A percentile compares a stretch with the other conserved stretches of the same genome.
phyloP scores from a whole-genome alignment of 2,329 filamentous ascomycete species.

The Hysterium pulicare region DNA sequence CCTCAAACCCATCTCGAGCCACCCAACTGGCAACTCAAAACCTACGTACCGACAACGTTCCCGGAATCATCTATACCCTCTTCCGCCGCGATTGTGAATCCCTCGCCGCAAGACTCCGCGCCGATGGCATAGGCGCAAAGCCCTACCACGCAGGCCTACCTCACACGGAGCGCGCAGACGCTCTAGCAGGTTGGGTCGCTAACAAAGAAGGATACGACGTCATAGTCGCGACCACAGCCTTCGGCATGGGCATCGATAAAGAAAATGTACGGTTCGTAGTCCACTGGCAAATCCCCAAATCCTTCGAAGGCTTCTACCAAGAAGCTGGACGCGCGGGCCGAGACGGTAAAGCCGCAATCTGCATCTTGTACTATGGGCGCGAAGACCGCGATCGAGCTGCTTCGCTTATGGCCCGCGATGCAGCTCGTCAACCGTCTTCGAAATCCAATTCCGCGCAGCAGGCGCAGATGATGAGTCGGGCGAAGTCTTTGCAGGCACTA shows the following conservation, averaged over 20 bases:
- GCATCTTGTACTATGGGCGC: constrained; percentile 85
- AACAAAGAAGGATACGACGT: constrained; percentile 78
- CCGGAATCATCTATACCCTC: constrained; percentile 77
- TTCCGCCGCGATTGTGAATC: constrained; percentile 72
- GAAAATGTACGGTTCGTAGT: constrained; percentile 91
- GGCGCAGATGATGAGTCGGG: constrained; percentile 39
- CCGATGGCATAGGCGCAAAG: constrained; percentile 68
- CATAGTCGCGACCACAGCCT: constrained; percentile 92
- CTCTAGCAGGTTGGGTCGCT: constrained; percentile 67
- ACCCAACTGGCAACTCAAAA: constrained; percentile 54
- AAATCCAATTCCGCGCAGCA: constrained; percentile 29
- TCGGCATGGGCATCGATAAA: constrained; percentile 98
- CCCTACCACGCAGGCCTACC: constrained; percentile 69
- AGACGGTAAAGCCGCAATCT: constrained; percentile 81
- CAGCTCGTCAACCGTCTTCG: constrained; percentile 50
- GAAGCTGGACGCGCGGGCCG: constrained; percentile 89
- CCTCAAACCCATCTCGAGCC: constrained; percentile 53
- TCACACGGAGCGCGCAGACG: constrained; percentile 65
- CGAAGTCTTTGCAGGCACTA: constrained; percentile 53
- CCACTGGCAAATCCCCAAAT: constrained; percentile 91
- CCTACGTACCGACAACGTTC: constrained; percentile 59
- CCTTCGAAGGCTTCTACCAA: constrained; percentile 94
- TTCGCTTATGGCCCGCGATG: constrained; percentile 47
- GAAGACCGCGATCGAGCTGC: constrained; percentile 78
- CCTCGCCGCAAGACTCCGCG: constrained; percentile 62